Evolutionary conservation across 495 filamentous ascomycete species (phyloP).

Genomic region (Stereocaulon alpinum): DNA sequence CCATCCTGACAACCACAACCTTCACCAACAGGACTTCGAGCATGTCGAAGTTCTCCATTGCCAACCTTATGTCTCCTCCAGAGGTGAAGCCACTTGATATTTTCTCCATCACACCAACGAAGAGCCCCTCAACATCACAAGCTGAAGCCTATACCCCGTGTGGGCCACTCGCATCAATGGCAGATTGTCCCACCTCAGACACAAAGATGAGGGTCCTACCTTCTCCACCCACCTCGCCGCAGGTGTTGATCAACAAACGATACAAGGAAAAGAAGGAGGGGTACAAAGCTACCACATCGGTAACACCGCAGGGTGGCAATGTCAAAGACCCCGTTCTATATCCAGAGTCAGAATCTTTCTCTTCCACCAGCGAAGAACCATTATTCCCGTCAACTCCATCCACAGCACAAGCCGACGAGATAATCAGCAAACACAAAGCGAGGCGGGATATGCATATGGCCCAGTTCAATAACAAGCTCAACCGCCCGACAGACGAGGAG

Average conservation of each 20-base stretch:
- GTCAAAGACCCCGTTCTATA: constrained; percentile 54
- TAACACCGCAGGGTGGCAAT: constrained; percentile 22
- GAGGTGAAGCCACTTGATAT: constrained; percentile 52
- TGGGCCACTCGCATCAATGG: constrained; percentile 40
- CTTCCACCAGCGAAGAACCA: constrained; percentile 39
- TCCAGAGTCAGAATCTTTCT: constrained; percentile 30
- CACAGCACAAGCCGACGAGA: constrained; percentile 36
- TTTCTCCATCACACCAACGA: constrained; percentile 34
- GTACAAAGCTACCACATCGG: constrained; percentile 26
- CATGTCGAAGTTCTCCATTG: constrained; percentile 42
- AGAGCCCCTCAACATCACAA: constrained; percentile 29
- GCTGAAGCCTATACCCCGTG: constrained; percentile 29
- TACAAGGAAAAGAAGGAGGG: constrained; percentile 37
- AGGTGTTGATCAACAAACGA: constrained; percentile 39
- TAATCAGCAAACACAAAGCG: constrained; percentile 58
- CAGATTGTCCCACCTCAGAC: constrained; percentile 34
- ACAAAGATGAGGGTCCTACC: constrained; percentile 43
- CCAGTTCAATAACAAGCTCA: constrained; percentile 42
- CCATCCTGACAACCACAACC: neutral
- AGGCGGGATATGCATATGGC: constrained; percentile 39
- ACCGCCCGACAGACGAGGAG: constrained; percentile 58
- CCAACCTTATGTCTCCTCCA: constrained; percentile 68
- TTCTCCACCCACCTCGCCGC: constrained; percentile 64
- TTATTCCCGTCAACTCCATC: constrained; percentile 41
- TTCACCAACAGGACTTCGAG: constrained; percentile 23